These are phyloP conservation scores for Salinomyces thailandicus DNA, from an alignment of 2,329 filamentous ascomycete species.

Conservation along the genomic window DNA sequence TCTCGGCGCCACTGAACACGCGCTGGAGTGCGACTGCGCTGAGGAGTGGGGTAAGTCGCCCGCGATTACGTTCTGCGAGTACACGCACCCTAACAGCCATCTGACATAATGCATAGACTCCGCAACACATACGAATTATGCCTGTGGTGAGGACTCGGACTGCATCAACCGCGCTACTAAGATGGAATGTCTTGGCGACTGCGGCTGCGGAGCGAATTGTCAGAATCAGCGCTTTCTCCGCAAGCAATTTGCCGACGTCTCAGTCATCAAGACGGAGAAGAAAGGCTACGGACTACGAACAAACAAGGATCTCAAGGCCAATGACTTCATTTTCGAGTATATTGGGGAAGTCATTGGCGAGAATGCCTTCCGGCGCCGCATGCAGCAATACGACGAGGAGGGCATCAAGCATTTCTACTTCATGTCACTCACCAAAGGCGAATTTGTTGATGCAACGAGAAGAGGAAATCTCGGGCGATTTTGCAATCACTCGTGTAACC, in stretches of 20 bases:
- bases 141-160: conserved; percentile 91
- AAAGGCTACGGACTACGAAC: conserved; percentile 90
- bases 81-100: neutral
- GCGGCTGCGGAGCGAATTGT: conserved; percentile 77
- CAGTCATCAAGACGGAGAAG: conserved; percentile 95
- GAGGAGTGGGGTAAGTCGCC: conserved; percentile 80
- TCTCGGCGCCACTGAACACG: conserved; percentile 84
- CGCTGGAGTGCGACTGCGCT: conserved; percentile 86
- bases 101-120: conserved; percentile 37
- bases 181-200: conserved; percentile 85
- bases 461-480: conserved; percentile 93
- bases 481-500: conserved; percentile 98
- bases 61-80: neutral
- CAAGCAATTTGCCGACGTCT: conserved; percentile 79
- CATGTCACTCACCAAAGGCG: conserved; percentile 93
- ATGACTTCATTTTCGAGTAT: conserved; percentile 97
- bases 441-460: conserved; percentile 96
- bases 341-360: conserved; percentile 98
- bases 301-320: conserved; percentile 61
- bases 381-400: conserved; percentile 87
- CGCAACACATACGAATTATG: conserved; percentile 53
- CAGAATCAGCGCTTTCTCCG: conserved; percentile 92
- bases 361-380: conserved; percentile 74
- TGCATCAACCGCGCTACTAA: conserved; percentile 98
- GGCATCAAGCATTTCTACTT: conserved; percentile 99